These are phyloP conservation scores for Alternaria arbusti DNA, from an alignment of 2,329 filamentous ascomycete species.

Conservation along the genomic window DNA sequence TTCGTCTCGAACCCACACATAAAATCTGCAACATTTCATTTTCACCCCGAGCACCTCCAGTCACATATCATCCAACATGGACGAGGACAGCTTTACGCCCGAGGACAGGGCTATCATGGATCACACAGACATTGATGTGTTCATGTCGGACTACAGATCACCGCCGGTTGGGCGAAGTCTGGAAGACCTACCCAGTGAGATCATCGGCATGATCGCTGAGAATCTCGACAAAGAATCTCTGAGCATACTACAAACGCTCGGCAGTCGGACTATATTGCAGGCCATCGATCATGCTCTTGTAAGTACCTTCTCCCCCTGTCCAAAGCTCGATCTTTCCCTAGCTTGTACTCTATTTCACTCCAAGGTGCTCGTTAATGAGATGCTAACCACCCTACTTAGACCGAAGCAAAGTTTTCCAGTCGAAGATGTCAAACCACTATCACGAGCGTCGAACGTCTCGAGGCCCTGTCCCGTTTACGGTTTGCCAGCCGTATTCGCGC, in stretches of 20 bases:
- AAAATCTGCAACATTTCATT: neutral
- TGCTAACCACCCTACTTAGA: neutral
- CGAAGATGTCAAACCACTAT: neutral
- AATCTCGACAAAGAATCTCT: neutral
- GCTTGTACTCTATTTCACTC: neutral
- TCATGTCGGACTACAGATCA: neutral
- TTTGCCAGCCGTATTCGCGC: conserved; percentile 1
- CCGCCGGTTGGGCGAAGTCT: neutral
- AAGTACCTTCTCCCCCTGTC: neutral
- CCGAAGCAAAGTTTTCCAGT: neutral
- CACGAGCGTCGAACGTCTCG: neutral
- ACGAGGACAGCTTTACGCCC: neutral
- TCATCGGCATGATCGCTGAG: conserved; percentile 3
- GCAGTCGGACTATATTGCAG: neutral
- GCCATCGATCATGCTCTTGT: conserved; percentile 7
- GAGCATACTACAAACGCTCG: neutral
- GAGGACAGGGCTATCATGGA: neutral
- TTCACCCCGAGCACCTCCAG: neutral
- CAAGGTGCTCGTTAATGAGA: neutral
- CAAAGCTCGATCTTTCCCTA: neutral
- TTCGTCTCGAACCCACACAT: neutral
- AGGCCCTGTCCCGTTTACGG: neutral
- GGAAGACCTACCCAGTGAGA: conserved; percentile 2
- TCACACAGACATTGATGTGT: neutral
- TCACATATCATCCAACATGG: neutral